Percentiles rank a stretch among this genome's conserved stretches.
Evolutionary conservation across 495 filamentous ascomycete genomes (phyloP).

Genomic region (Annulohypoxylon nitens): DNA sequence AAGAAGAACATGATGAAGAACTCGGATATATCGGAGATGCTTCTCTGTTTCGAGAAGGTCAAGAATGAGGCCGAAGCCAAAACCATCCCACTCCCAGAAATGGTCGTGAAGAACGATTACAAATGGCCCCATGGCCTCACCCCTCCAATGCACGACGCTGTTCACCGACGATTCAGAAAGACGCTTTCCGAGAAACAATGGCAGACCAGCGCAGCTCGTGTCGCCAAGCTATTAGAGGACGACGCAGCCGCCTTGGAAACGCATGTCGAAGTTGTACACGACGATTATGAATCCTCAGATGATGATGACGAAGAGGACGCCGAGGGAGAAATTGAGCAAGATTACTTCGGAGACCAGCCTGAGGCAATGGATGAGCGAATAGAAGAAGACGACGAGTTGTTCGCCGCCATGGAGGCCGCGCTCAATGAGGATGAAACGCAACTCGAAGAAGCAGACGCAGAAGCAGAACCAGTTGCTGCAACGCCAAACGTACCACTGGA

Average conservation of each 20-base stretch:
- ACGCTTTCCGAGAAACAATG: constrained; percentile 86
- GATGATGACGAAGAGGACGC: constrained; percentile 69
- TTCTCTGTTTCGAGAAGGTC: constrained; percentile 81
- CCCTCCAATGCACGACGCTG: constrained; percentile 87
- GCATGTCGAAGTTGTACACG: constrained; percentile 64
- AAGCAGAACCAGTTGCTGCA: constrained; percentile 33
- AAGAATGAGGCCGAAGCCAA: constrained; percentile 79
- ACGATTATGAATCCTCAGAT: constrained; percentile 61
- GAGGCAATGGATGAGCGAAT: constrained; percentile 37
- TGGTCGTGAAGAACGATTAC: constrained; percentile 71
- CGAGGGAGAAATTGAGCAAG: constrained; percentile 64
- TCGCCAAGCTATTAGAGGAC: constrained; percentile 78
- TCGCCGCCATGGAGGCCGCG: constrained; percentile 58
- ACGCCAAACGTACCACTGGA: constrained; percentile 55
- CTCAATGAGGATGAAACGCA: constrained; percentile 53
- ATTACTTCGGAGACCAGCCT: constrained; percentile 54
- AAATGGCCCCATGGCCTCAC: constrained; percentile 94
- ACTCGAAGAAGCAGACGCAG: constrained; percentile 22
- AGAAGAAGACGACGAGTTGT: constrained; percentile 54
- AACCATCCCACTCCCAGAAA: constrained; percentile 71
- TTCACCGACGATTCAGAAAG: constrained; percentile 87
- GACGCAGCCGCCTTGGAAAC: constrained; percentile 67
- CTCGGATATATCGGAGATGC: constrained; percentile 95
- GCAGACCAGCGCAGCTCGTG: constrained; percentile 86
- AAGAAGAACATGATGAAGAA: constrained; percentile 91